These are phyloP conservation scores for Digitaria exilis DNA, from an alignment of 202 grass and related monocot species.

Conservation along the genomic window DNA sequence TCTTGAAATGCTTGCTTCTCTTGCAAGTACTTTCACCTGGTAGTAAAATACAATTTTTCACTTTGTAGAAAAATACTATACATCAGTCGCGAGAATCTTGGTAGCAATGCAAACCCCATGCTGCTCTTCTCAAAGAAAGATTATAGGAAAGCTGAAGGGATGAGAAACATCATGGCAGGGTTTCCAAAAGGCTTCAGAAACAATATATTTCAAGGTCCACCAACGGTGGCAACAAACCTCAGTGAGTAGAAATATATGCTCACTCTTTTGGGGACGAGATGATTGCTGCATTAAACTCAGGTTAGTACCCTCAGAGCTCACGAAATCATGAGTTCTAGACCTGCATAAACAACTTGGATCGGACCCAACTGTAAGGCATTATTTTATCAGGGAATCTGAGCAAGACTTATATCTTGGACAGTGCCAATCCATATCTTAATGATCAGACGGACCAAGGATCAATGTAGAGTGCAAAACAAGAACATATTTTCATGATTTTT, in stretches of 20 bases:
- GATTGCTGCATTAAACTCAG: constrained; percentile 48
- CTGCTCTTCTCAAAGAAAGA: constrained; percentile 4
- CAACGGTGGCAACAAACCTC: constrained; percentile 29
- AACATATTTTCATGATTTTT: constrained; percentile 4
- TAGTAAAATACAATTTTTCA: constrained; percentile 10
- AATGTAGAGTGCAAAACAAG: constrained; percentile 32
- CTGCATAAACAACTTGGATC: constrained; percentile 33
- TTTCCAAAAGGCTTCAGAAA: constrained; percentile 36
- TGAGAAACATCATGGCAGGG: constrained; percentile 29
- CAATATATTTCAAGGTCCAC: constrained; percentile 25
- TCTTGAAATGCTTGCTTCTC: constrained; percentile 48
- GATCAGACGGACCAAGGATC: constrained; percentile 37
- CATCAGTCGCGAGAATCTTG: constrained; percentile 19
- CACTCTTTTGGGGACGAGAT: constrained; percentile 48
- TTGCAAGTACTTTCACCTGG: constrained; percentile 33
- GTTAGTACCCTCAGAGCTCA: constrained; percentile 25
- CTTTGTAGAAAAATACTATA: neutral
- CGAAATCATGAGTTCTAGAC: constrained; percentile 44
- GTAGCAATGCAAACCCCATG: neutral
- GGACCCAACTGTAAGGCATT: constrained; percentile 11
- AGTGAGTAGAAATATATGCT: constrained; percentile 47
- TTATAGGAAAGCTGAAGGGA: neutral
- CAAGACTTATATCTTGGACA: constrained; percentile 35
- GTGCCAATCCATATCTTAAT: constrained; percentile 16
- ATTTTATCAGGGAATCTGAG: constrained; percentile 42